Base-by-base conservation (phyloP, 495 filamentous ascomycete genomes). In the Tuber umbilicatum region DNA sequence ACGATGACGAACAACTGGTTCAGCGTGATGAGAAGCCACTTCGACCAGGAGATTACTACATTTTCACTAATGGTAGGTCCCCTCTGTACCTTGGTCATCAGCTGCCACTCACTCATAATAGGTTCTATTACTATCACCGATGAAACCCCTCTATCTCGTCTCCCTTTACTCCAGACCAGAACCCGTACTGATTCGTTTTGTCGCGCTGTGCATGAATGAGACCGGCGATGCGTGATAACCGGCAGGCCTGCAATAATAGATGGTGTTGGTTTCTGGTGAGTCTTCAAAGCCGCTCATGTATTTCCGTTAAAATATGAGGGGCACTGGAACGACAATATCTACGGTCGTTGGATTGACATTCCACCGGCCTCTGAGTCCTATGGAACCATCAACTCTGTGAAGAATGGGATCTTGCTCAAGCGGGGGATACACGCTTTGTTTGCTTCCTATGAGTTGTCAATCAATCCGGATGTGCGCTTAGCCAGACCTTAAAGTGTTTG, bases 271-370 rank as follows among this genome's bases (percentile, higher is more conserved):
- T 40, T 40, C 39, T 83, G 79, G 75, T 39, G 5, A 14, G 79
- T 75, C 41, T 85, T 84, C 67, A 74, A 85, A 37, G 81, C 81
- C 69, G 82, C 80, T 37, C 81, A 84, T 74, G 81, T 85, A 35
- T 84, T 85, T 75, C 84, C 83, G 38, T 77, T 85, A 45, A 82
- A 80, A 27, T 79, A 82, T 70, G 79, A 84, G 74, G 68, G 60
- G 6, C 73, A 81, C 68, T 85, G 83, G 83, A 77, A 47, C 55
- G 16, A 77, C 39, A 9, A 78, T 45, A 74, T 76, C 79, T 84
- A 78, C 74, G 41, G 72, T 69, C 73, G 78, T 68, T 84, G 78
- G 83, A 84, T 85, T 43, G 82, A 77, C 23, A 80, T 80, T 81
- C 47, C 70, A 27, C 74, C 75, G 40, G 39, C 71, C 72, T 73